Conservation (phyloP, 768 basidiomycete species). For the Amanita polypyramis region DNA sequence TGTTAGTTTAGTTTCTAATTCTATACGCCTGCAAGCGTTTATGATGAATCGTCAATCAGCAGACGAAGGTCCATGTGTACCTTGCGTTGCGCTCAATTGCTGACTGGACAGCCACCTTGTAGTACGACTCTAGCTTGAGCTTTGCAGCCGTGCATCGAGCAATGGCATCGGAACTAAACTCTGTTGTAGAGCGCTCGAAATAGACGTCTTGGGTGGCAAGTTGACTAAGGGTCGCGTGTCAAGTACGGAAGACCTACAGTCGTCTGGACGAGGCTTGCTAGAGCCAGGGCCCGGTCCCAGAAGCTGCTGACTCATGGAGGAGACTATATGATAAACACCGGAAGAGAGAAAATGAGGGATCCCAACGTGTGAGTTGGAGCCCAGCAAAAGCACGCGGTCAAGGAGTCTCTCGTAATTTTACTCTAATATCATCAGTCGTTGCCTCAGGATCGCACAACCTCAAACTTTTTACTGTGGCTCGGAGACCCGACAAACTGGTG, state of each 20-base stretch:
- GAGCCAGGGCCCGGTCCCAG: constrained; percentile 25
- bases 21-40: constrained; percentile 55
- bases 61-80: constrained; percentile 28
- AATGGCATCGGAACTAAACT: constrained; percentile 78
- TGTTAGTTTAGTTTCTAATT: constrained; percentile 76
- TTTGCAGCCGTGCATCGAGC: constrained; percentile 90
- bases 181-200: constrained; percentile 79
- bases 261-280: constrained; percentile 31
- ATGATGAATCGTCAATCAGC: neutral
- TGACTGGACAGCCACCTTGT: constrained; percentile 95
- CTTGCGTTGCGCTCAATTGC: constrained; percentile 93
- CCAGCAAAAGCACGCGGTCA: constrained; percentile 5
- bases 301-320: constrained; percentile 21
- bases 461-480: too few species aligned
- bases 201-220: constrained; percentile 60
- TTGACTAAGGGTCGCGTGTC: neutral
- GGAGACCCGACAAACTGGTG: too few species aligned
- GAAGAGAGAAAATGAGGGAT: constrained; percentile 27
- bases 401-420: constrained; percentile 4
- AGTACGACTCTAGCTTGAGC: constrained; percentile 94
- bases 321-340: constrained; percentile 17
- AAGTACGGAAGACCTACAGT: constrained; percentile 23
- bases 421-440: neutral
- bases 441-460: too few species aligned
- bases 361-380: constrained; percentile 10